phyloP scores from a whole-genome alignment of 208 protist species.

The Angomonas ambiguus region DNA sequence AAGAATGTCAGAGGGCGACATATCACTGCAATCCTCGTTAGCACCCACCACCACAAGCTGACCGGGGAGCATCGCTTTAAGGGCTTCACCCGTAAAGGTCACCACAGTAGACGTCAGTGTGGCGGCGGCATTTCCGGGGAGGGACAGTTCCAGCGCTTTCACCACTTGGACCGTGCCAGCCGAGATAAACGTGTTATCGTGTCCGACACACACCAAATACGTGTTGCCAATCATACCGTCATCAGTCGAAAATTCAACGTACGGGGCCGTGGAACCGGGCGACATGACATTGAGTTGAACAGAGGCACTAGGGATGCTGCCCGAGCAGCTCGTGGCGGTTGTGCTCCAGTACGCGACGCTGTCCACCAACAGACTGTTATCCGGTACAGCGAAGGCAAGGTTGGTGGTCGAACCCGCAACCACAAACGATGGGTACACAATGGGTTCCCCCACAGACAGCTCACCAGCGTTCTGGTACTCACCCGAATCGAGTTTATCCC shows the following conservation, averaged over 20 bases:
- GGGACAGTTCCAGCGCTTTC: conserved; percentile 15
- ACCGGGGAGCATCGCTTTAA: conserved; percentile 15
- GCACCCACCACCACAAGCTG: conserved; percentile 23
- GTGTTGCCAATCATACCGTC: conserved; percentile 7
- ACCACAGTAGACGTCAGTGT: conserved; percentile 27
- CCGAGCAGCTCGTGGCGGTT: conserved; percentile 8
- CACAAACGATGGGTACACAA: conserved; percentile 23
- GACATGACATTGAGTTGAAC: conserved; percentile 18
- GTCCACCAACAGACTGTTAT: conserved; percentile 24
- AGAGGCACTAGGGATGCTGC: conserved; percentile 1
- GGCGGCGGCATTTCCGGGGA: conserved; percentile 16
- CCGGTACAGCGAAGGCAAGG: conserved; percentile 37
- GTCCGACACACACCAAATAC: conserved; percentile 34
- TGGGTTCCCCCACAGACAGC: conserved; percentile 10
- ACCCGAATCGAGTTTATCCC: too few species aligned
- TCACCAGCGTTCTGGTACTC: conserved; percentile 20
- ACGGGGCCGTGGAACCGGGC: conserved; percentile 12
- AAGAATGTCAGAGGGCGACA: conserved; percentile 5
- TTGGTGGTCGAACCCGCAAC: conserved; percentile 23
- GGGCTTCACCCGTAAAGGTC: conserved; percentile 20
- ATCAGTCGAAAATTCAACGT: conserved; percentile 18
- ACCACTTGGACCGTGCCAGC: conserved; percentile 30
- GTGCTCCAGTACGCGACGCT: conserved; percentile 17
- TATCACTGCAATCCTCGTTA: conserved; percentile 20
- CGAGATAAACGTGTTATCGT: conserved; percentile 9